phyloP scores from a whole-genome alignment of 2,329 filamentous ascomycete genomes.

The Trichophyton simii region DNA sequence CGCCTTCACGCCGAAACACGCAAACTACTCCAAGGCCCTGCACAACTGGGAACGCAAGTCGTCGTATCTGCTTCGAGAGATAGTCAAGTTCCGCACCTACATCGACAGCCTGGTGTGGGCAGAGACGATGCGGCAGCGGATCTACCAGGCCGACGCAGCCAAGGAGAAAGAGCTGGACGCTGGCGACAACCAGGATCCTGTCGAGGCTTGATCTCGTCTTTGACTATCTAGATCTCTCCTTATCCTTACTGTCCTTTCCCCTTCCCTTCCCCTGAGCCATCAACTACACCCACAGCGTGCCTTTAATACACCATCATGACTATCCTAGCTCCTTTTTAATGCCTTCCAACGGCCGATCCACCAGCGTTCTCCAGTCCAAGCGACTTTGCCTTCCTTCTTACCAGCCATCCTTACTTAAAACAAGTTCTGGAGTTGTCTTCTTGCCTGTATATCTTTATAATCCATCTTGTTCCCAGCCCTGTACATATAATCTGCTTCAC shows the following conservation, averaged over 20 bases:
- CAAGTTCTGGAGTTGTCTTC: not conserved
- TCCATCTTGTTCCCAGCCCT: not conserved
- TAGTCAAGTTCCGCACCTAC: constrained; percentile 93
- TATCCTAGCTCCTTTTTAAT: not conserved
- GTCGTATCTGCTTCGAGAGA: constrained; percentile 78
- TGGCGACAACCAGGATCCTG: not conserved
- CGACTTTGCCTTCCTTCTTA: not conserved
- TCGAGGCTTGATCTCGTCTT: not conserved
- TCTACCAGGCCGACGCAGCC: constrained; percentile 39
- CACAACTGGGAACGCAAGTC: constrained; percentile 96
- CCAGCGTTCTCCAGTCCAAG: constrained; percentile 1
- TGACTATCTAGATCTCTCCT: not conserved
- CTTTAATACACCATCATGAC: not conserved
- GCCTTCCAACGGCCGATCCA: not conserved
- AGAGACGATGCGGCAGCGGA: constrained; percentile 54
- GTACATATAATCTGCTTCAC: not conserved
- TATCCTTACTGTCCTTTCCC: not conserved
- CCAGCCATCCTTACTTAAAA: not conserved
- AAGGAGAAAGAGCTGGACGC: not conserved
- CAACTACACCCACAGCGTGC: not conserved
- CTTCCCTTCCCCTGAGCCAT: not conserved
- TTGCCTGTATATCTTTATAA: not conserved
- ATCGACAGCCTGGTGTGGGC: constrained; percentile 72
- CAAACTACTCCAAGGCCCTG: constrained; percentile 74
- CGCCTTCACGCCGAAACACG: constrained; percentile 73